Conservation (phyloP, 257 asterid species). For the Plantago ovata region DNA sequence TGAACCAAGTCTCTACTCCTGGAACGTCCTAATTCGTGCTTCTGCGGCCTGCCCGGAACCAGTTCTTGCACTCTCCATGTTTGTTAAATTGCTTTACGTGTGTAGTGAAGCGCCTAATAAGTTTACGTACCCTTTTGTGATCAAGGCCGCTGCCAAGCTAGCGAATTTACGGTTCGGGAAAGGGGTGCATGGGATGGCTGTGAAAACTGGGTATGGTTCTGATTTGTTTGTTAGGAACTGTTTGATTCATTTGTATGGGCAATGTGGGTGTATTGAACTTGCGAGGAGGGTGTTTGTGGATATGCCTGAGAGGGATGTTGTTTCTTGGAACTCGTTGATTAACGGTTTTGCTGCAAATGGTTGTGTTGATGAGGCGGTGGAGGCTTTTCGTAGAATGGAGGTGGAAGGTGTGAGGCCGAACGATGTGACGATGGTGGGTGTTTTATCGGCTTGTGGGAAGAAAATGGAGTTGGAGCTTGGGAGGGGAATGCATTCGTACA, state of each 20-base stretch:
- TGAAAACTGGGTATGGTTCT: slow-evolving; percentile 44
- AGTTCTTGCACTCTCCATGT: slow-evolving; percentile 31
- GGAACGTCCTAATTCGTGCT: slow-evolving; percentile 71
- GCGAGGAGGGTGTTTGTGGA: slow-evolving; percentile 48
- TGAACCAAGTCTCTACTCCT: slow-evolving; percentile 63
- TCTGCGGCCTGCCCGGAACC: slow-evolving; percentile 57
- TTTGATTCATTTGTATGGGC: slow-evolving; percentile 55
- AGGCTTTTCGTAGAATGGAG: slow-evolving; percentile 48
- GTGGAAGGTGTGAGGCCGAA: slow-evolving; percentile 54
- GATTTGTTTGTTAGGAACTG: slow-evolving; percentile 66
- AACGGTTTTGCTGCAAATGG: slow-evolving; percentile 56
- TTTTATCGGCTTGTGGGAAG: slow-evolving; percentile 59
- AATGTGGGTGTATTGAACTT: slow-evolving; percentile 52
- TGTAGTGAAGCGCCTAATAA: slow-evolving; percentile 51
- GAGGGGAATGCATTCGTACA: slow-evolving; percentile 53
- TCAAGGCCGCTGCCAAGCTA: slow-evolving; percentile 67
- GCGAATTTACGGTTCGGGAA: slow-evolving; percentile 42
- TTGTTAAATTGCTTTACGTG: slow-evolving; percentile 37
- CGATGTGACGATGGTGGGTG: slow-evolving; percentile 62
- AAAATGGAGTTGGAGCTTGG: slow-evolving; percentile 55
- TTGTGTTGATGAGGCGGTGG: slow-evolving; percentile 44
- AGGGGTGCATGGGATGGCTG: slow-evolving; percentile 71
- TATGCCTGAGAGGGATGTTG: slow-evolving; percentile 59
- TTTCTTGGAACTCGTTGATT: slow-evolving; percentile 84
- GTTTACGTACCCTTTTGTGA: slow-evolving; percentile 73